phyloP scores from a whole-genome alignment of 306 rosid genomes.

The Inga oerstediana region DNA sequence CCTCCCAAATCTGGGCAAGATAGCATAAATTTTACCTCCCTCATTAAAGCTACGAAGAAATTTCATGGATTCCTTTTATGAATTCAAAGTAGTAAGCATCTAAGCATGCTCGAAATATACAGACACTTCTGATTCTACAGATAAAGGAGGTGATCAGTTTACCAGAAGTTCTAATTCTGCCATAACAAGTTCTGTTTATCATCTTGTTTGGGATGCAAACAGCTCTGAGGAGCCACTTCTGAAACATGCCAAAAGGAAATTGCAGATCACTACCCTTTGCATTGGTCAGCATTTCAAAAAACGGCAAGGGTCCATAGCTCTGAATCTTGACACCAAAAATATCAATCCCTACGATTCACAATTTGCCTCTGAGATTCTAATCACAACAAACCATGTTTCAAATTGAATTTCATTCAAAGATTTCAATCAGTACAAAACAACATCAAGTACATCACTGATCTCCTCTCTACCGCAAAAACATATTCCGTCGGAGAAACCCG shows the following conservation, averaged over 20 bases:
- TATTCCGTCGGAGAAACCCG: background rate
- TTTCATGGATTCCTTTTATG: background rate
- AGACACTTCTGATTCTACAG: background rate
- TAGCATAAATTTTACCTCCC: background rate
- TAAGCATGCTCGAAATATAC: constrained; percentile 3
- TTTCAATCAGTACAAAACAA: constrained; percentile 11
- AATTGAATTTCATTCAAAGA: constrained; percentile 8
- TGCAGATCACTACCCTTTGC: background rate
- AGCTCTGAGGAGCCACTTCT: background rate
- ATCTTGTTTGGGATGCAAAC: background rate
- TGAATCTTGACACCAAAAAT: background rate
- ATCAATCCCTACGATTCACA: background rate
- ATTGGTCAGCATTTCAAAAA: background rate
- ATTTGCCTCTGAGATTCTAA: constrained; percentile 12
- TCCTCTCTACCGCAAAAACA: background rate
- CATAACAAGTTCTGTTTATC: background rate
- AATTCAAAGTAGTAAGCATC: background rate
- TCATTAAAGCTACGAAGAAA: background rate
- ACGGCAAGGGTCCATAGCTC: background rate
- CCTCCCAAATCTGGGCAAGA: background rate
- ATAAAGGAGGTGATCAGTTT: background rate
- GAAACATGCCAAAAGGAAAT: background rate
- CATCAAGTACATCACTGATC: constrained; percentile 8
- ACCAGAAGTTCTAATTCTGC: background rate
- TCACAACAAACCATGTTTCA: background rate